These are phyloP conservation scores for Alternaria hordeiaustralica DNA, from an alignment of 2,329 filamentous ascomycete genomes.

Conservation along the genomic window DNA sequence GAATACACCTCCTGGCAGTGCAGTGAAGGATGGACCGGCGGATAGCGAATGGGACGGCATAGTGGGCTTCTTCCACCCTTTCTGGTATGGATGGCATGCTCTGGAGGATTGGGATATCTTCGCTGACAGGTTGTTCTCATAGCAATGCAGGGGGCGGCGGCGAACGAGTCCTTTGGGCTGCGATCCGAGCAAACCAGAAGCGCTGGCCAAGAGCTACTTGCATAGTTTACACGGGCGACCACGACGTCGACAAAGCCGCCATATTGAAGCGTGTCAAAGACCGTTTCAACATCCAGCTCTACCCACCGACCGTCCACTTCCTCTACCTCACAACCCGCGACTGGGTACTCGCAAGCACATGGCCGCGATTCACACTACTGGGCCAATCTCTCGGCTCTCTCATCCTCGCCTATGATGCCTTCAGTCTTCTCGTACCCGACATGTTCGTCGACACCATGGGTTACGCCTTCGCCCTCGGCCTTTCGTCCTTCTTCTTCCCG, in stretches of 20 bases:
- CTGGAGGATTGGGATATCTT: no score
- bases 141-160: constrained; percentile 96
- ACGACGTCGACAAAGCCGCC: constrained; percentile 79
- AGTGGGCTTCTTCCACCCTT: constrained; percentile 96
- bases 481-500: constrained; percentile 83
- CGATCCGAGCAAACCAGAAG: constrained; percentile 87
- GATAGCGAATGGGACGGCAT: constrained; percentile 78
- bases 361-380: constrained; percentile 89
- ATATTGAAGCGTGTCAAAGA: constrained; percentile 79
- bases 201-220: constrained; percentile 89
- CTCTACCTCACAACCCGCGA: constrained; percentile 88
- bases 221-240: constrained; percentile 93
- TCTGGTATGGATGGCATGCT: constrained; percentile 69
- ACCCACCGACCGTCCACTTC: constrained; percentile 82
- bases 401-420: constrained; percentile 87
- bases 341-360: constrained; percentile 85
- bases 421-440: constrained; percentile 89
- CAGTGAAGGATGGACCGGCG: constrained; percentile 52
- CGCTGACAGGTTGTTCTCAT: constrained; percentile 24
- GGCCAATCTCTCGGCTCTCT: constrained; percentile 93
- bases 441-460: constrained; percentile 98
- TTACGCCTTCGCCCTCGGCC: constrained; percentile 86
- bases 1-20: constrained; percentile 55
- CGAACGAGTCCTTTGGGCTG: constrained; percentile 95
- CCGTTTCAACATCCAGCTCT: constrained; percentile 90